These are phyloP conservation scores for Wickerhamiella sorbophila DNA, from an alignment of 805 yeast species.

Conservation along the genomic window DNA sequence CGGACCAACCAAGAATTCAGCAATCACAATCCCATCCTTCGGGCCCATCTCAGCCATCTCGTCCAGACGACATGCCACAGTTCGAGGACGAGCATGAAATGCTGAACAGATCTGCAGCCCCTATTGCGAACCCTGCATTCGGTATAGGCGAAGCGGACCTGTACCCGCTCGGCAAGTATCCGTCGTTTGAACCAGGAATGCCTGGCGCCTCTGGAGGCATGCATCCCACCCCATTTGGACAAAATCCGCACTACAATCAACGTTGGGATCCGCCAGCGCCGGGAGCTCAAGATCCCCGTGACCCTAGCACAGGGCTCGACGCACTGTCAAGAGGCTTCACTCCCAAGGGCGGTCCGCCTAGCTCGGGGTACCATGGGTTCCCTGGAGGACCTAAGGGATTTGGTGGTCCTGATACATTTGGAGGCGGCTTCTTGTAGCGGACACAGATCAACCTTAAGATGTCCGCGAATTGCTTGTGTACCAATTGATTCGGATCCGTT, in stretches of 20 bases:
- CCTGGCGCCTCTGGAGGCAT: conserved; percentile 17
- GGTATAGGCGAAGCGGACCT: conserved; percentile 27
- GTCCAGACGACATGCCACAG: conserved; percentile 25
- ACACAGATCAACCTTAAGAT: no score
- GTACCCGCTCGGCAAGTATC: conserved; percentile 28
- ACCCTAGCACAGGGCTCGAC: no score
- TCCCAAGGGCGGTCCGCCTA: background rate
- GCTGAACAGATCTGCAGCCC: conserved; percentile 3
- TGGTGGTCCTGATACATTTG: conserved; percentile 11
- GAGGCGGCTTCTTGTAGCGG: no score
- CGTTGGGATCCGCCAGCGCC: conserved; percentile 30
- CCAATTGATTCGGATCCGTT: no score
- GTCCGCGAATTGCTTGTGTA: no score
- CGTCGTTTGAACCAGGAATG: conserved; percentile 23
- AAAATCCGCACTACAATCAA: conserved; percentile 7
- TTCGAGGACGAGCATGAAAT: conserved; percentile 33
- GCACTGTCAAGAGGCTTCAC: background rate
- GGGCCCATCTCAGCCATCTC: background rate
- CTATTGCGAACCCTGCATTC: conserved; percentile 11
- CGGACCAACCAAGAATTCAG: conserved; percentile 1
- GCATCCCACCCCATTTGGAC: conserved; percentile 22
- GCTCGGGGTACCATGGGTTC: conserved; percentile 12
- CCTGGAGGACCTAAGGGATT: conserved; percentile 15
- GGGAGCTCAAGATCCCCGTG: conserved; percentile 2
- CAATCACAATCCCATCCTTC: background rate